Percentiles rank a stretch among this genome's conserved stretches.
Conservation (phyloP, 768 basidiomycete genomes). For the Coprinopsis strossmayeri region DNA sequence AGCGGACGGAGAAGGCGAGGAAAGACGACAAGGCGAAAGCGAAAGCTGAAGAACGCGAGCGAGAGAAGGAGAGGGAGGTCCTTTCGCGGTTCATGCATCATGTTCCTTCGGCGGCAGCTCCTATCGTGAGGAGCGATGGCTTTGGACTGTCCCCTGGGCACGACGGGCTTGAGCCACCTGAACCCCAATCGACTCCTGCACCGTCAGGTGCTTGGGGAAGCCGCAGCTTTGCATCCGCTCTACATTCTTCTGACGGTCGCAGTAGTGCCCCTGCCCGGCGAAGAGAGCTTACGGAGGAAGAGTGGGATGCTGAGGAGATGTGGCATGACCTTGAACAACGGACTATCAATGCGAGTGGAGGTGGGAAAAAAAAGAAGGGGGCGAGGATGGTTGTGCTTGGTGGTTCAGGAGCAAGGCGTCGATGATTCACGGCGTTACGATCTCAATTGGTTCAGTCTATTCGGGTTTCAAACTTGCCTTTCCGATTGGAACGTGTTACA, state of each 20-base stretch:
- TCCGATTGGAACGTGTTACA: too few species aligned
- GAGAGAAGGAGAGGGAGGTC: slow-evolving; percentile 44
- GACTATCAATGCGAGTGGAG: slow-evolving; percentile 22
- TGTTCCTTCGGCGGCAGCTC: neutral
- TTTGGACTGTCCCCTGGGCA: too few species aligned
- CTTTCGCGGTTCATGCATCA: slow-evolving; percentile 6
- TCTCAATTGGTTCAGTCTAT: too few species aligned
- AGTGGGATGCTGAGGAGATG: slow-evolving; percentile 72
- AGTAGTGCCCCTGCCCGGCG: slow-evolving; percentile 21
- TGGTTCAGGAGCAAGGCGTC: slow-evolving; percentile 46
- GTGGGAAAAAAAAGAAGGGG: slow-evolving; percentile 53
- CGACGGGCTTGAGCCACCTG: too few species aligned
- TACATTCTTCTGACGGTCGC: slow-evolving; percentile 43
- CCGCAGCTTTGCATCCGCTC: slow-evolving; percentile 76
- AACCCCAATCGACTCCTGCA: neutral
- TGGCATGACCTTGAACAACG: slow-evolving; percentile 77
- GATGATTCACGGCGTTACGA: slow-evolving; percentile 26
- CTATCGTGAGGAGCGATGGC: slow-evolving; percentile 13
- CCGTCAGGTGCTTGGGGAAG: slow-evolving; percentile 66
- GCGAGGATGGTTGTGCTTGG: slow-evolving; percentile 66
- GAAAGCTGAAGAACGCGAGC: slow-evolving; percentile 70
- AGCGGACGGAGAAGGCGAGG: slow-evolving; percentile 74
- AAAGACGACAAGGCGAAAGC: slow-evolving; percentile 83
- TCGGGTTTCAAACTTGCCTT: too few species aligned
- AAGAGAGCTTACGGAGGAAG: slow-evolving; percentile 41